These are phyloP conservation scores for Nannochloropsis oceanica DNA, from an alignment of 108 stramenopile species.

Conservation along the genomic window DNA sequence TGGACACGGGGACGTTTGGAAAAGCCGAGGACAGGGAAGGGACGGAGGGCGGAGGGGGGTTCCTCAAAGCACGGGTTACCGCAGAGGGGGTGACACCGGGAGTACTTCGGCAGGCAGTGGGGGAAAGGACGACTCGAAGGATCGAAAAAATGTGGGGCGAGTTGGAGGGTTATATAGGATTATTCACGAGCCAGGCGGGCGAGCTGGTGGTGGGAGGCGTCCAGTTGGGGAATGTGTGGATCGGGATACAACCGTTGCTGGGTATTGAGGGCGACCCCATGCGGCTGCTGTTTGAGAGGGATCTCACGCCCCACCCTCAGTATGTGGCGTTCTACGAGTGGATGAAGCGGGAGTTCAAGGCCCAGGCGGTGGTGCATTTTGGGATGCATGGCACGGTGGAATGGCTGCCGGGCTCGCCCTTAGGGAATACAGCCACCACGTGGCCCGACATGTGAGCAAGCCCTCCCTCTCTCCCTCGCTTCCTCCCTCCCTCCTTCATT, in stretches of 20 bases:
- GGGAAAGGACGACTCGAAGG: background rate
- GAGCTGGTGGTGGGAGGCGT: slow-evolving; percentile 57
- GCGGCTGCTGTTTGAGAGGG: slow-evolving; percentile 61
- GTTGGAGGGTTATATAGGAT: background rate
- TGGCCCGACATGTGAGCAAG: slow-evolving; percentile 47
- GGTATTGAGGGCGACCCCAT: slow-evolving; percentile 76
- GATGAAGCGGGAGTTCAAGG: slow-evolving; percentile 40
- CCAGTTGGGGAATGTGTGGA: slow-evolving; percentile 59
- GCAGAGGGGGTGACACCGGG: background rate
- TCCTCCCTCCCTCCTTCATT: background rate
- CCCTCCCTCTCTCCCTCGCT: background rate
- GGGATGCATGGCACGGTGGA: slow-evolving; percentile 66
- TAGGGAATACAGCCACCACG: slow-evolving; percentile 56
- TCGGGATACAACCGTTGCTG: slow-evolving; percentile 61
- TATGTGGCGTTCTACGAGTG: slow-evolving; percentile 62
- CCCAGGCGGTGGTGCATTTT: slow-evolving; percentile 59
- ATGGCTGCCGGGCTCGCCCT: slow-evolving; percentile 60
- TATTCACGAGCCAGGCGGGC: slow-evolving; percentile 19
- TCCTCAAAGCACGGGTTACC: background rate
- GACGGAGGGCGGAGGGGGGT: background rate
- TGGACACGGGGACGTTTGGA: slow-evolving; percentile 12
- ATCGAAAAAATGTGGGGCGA: background rate
- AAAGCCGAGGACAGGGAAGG: background rate
- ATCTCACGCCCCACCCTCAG: slow-evolving; percentile 70
- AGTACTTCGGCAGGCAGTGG: background rate